Evolutionary conservation across 805 yeast genomes (phyloP).

Genomic region (Diddensiella caesifluorescens): DNA sequence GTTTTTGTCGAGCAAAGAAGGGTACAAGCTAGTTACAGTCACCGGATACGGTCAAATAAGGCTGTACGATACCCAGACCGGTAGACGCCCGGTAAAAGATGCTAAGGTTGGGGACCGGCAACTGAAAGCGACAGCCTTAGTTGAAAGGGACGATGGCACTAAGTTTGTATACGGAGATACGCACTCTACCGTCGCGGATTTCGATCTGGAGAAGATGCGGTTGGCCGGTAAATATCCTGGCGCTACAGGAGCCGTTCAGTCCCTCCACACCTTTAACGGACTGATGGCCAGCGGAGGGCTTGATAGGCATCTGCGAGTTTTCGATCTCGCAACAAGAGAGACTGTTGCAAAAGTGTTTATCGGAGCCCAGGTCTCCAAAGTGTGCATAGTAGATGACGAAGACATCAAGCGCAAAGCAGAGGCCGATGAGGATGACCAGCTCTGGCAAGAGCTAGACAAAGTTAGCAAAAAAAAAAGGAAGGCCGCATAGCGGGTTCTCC

Average conservation of each 20-base stretch:
- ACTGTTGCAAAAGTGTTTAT: conserved; percentile 65
- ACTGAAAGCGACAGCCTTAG: conserved; percentile 38
- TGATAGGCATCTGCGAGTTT: conserved; percentile 81
- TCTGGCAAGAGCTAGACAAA: conserved; percentile 36
- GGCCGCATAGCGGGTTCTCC: neutral
- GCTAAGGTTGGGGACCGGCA: conserved; percentile 53
- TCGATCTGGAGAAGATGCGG: conserved; percentile 33
- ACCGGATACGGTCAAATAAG: conserved; percentile 76
- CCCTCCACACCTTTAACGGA: conserved; percentile 26
- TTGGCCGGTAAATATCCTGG: conserved; percentile 63
- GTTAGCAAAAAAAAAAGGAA: conserved; percentile 12
- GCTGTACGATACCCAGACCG: conserved; percentile 60
- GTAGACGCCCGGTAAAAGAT: conserved; percentile 61
- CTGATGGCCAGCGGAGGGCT: conserved; percentile 74
- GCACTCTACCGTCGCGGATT: conserved; percentile 57
- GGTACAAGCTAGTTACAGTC: conserved; percentile 42
- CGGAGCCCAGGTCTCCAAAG: conserved; percentile 63
- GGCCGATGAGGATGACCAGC: conserved; percentile 33
- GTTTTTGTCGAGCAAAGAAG: conserved; percentile 40
- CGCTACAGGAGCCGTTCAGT: conserved; percentile 64
- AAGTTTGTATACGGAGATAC: conserved; percentile 68
- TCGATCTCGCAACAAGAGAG: conserved; percentile 53
- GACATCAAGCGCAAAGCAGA: conserved; percentile 25
- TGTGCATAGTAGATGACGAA: conserved; percentile 40
- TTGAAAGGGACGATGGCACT: conserved; percentile 23